Evolutionary conservation across 2,329 filamentous ascomycete species (phyloP).

Genomic region (Nectriaceae sp.): DNA sequence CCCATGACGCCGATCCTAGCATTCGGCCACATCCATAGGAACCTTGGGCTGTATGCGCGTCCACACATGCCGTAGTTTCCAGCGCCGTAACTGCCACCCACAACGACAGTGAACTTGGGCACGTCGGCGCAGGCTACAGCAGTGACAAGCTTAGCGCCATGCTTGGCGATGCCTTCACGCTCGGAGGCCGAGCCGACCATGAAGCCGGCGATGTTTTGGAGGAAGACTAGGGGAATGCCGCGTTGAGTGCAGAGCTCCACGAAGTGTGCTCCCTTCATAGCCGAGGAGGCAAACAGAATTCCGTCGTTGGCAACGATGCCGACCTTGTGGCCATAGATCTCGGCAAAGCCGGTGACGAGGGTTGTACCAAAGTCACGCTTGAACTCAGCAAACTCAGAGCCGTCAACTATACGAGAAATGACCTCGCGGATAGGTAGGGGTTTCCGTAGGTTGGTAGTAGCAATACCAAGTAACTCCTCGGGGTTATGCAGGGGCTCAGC

Average conservation of each 20-base stretch:
- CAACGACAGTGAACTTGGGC: slow-evolving; percentile 94
- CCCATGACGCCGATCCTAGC: slow-evolving; percentile 98
- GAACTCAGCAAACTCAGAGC: slow-evolving; percentile 88
- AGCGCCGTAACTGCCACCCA: slow-evolving; percentile 90
- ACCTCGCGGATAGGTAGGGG: slow-evolving; percentile 87
- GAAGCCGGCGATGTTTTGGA: slow-evolving; percentile 97
- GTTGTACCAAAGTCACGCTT: slow-evolving; percentile 89
- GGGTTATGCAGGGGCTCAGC: slow-evolving; percentile 80
- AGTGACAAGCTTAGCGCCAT: slow-evolving; percentile 94
- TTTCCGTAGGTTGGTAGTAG: slow-evolving; percentile 84
- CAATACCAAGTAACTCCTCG: slow-evolving; percentile 82
- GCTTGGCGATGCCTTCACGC: slow-evolving; percentile 94
- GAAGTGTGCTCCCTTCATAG: slow-evolving; percentile 94
- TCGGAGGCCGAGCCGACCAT: slow-evolving; percentile 96
- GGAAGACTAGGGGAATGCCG: slow-evolving; percentile 84
- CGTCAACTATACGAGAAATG: slow-evolving; percentile 90
- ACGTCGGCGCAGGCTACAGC: slow-evolving; percentile 93
- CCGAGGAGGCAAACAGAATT: slow-evolving; percentile 86
- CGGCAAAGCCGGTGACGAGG: slow-evolving; percentile 87
- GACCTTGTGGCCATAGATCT: slow-evolving; percentile 86
- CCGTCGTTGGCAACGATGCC: slow-evolving; percentile 96
- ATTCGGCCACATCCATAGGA: slow-evolving; percentile 97
- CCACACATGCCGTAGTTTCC: slow-evolving; percentile 99
- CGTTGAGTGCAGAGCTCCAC: slow-evolving; percentile 92
- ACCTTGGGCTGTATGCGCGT: slow-evolving; percentile 85